phyloP scores from a whole-genome alignment of 306 rosid species.

The Vigna radiata region DNA sequence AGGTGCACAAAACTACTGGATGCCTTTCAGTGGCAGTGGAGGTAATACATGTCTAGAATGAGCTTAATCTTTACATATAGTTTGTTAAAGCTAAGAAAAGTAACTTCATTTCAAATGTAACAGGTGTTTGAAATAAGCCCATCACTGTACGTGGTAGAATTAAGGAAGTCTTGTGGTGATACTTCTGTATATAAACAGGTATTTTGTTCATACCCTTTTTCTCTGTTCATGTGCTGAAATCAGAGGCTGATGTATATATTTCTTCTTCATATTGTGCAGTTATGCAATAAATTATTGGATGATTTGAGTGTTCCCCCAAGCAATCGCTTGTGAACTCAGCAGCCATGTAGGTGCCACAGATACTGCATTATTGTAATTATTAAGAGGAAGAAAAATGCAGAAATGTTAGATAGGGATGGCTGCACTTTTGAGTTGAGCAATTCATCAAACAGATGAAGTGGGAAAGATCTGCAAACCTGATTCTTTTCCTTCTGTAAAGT shows the following conservation, averaged over 20 bases:
- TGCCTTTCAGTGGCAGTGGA: slow-evolving; percentile 72
- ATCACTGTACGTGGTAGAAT: slow-evolving; percentile 73
- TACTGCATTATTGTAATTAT: not conserved
- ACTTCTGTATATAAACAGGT: slow-evolving; percentile 86
- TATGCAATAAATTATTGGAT: slow-evolving; percentile 76
- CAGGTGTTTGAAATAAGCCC: slow-evolving; percentile 89
- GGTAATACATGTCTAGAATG: slow-evolving; percentile 54
- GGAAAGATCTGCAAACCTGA: too few species aligned
- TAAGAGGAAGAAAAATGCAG: not conserved
- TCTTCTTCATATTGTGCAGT: slow-evolving; percentile 54
- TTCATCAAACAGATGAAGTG: too few species aligned
- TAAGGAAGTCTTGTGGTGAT: slow-evolving; percentile 84
- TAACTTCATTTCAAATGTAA: not conserved
- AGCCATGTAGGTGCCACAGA: not conserved
- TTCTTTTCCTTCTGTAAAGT: too few species aligned
- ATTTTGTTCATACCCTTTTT: slow-evolving; percentile 24
- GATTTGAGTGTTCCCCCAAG: slow-evolving; percentile 67
- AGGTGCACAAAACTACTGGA: slow-evolving; percentile 56
- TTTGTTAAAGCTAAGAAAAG: slow-evolving; percentile 13
- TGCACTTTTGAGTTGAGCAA: too few species aligned
- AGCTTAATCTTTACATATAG: slow-evolving; percentile 12
- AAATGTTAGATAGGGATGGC: too few species aligned
- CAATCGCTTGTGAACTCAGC: slow-evolving; percentile 49
- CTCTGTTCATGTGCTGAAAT: not conserved
- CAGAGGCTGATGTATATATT: slow-evolving; percentile 27